Percentiles rank a stretch among this genome's conserved stretches.
Evolutionary conservation across 129 eudicot genomes (phyloP).

Genomic region (Kitagawia praeruptora): DNA sequence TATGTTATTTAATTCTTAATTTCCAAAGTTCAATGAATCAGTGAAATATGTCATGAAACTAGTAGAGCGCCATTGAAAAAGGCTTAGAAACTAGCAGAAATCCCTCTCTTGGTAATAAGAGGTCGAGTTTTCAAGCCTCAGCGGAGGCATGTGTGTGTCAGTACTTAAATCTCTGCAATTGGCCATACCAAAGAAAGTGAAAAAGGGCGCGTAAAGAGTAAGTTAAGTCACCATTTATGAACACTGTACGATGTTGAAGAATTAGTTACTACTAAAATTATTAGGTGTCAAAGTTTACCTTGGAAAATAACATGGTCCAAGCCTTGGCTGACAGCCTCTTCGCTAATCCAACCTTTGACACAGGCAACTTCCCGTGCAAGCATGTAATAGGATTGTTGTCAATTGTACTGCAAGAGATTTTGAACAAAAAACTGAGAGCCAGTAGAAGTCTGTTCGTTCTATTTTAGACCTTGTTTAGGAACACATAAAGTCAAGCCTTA

Average conservation of each 20-base stretch:
- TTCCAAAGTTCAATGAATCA: not conserved
- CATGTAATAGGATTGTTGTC: conserved; percentile 76
- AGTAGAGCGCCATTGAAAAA: not conserved
- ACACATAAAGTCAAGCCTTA: not conserved
- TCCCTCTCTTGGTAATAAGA: not conserved
- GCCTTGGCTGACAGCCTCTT: conserved; percentile 79
- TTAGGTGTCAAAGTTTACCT: conserved; percentile 40
- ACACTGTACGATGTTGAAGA: not conserved
- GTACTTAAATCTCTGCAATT: not conserved
- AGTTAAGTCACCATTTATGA: not conserved
- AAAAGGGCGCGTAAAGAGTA: not conserved
- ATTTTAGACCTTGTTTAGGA: not conserved
- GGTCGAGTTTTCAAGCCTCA: not conserved
- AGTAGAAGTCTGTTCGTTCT: not conserved
- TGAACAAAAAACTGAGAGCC: conserved; percentile 1
- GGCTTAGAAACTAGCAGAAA: not conserved
- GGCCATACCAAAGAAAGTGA: not conserved
- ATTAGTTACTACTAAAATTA: not conserved
- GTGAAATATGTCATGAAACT: not conserved
- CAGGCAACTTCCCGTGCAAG: conserved; percentile 78
- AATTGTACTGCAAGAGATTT: conserved; percentile 47
- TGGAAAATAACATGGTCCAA: conserved; percentile 61
- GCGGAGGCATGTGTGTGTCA: not conserved
- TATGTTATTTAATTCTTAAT: not conserved
- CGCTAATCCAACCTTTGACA: conserved; percentile 57